These are phyloP conservation scores for Strobilomyces dryophilus DNA, from an alignment of 768 basidiomycete species.

Conservation along the genomic window DNA sequence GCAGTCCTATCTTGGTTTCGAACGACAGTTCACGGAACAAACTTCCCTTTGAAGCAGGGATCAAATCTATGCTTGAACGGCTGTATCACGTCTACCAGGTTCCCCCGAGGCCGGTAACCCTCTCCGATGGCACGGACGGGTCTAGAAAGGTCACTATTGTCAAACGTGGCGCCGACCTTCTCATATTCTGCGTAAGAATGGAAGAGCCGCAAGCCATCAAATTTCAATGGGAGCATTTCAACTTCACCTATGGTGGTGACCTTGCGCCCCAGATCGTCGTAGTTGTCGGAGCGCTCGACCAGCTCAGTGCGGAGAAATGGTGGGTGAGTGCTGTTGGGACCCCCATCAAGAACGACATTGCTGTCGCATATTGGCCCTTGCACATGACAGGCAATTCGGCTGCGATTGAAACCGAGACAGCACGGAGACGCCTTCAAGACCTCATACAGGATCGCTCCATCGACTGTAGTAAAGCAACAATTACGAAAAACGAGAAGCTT, in stretches of 20 bases:
- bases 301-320: slow-evolving; percentile 19
- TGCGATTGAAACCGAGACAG: background rate
- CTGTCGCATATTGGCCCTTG: slow-evolving; percentile 9
- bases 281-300: slow-evolving; percentile 16
- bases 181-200: slow-evolving; percentile 21
- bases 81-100: slow-evolving; percentile 25
- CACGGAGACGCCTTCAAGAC: slow-evolving; percentile 2
- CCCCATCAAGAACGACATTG: slow-evolving; percentile 2
- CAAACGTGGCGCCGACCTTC: slow-evolving; percentile 24
- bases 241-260: slow-evolving; percentile 23
- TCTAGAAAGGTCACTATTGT: slow-evolving; percentile 6
- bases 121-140: slow-evolving; percentile 1
- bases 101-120: background rate
- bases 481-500: slow-evolving; percentile 5
- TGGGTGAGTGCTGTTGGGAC: slow-evolving; percentile 10
- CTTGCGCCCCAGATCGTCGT: slow-evolving; percentile 25
- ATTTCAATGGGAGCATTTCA: slow-evolving; percentile 26
- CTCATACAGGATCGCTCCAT: slow-evolving; percentile 23
- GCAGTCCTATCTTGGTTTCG: slow-evolving; percentile 22
- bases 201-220: slow-evolving; percentile 6
- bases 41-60: slow-evolving; percentile 20
- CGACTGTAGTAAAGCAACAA: slow-evolving; percentile 13
- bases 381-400: background rate
- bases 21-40: slow-evolving; percentile 6
- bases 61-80: slow-evolving; percentile 6